Base-by-base conservation (phyloP, 2,329 filamentous ascomycete species). In the Beauveria rudraprayagi region DNA sequence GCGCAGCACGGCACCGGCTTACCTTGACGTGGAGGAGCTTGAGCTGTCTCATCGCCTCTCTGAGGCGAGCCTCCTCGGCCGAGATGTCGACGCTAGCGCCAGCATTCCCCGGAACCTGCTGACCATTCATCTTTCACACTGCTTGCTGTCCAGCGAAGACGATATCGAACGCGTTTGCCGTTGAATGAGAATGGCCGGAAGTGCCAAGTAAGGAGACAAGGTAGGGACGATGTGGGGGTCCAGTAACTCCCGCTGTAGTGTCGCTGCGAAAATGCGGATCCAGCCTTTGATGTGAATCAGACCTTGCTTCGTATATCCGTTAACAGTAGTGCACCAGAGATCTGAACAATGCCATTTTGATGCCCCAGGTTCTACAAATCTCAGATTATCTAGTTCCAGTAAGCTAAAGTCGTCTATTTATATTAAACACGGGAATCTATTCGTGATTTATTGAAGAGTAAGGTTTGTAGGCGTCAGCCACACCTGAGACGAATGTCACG, bases 11-110 rank as follows among this genome's bases (percentile, higher is more conserved):
- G 66, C 24, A 26, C 14, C 5, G 28, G 54, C 58, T 41, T 77
- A 79, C 82, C 76, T 82, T 79, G 66, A 81, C 73, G 66, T 84
- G 80, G n/a, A 84, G 71, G 52, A 81, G 72, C 65, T 82, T 80
- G 57, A 85, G 74, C 40, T 77, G 75, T 66, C 79, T 72, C 66
- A 84, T 74, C 26, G 77, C 78, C 62, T 77, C 73, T 62, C 80
- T 76, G 7, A 84, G 73, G 62, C 77, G 77, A 60, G 77, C 74
- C 68, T 84, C 81, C 53, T 82, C 65, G 37, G 62, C 65, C 11
- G 51, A 43, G 24, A 50, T 8, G 16, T 54, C 58, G 19, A 41
- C 14, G 16, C 24, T 41, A 56, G 63, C 63, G 41, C 62, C 62
- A 59, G 64, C 65, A 57, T 68, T 65, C 40, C 66, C 61, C 28